Evolutionary conservation across 129 eudicot genomes (phyloP).

Genomic region (Smallanthus sonchifolius): DNA sequence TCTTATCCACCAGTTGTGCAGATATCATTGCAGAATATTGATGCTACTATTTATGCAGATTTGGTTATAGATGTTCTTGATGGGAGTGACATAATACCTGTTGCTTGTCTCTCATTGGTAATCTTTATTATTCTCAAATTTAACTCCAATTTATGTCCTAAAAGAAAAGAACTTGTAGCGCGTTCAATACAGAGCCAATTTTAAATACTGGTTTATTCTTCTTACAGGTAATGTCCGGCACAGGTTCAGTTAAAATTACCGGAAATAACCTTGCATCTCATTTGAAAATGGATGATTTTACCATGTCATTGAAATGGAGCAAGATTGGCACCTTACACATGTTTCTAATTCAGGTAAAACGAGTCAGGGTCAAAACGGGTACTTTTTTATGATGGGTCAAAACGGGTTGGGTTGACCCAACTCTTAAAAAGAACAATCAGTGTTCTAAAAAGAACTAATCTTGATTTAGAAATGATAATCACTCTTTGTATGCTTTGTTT

Average conservation of each 20-base stretch:
- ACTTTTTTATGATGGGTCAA: neutral
- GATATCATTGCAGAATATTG: conserved; percentile 36
- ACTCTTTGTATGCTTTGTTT: neutral
- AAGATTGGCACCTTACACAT: conserved; percentile 55
- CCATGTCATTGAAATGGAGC: conserved; percentile 59
- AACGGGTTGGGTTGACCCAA: neutral
- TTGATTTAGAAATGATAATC: neutral
- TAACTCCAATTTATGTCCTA: neutral
- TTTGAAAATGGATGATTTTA: conserved; percentile 51
- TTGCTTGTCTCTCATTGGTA: conserved; percentile 65
- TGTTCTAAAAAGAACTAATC: neutral
- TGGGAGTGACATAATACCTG: conserved; percentile 39
- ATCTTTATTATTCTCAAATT: conserved; percentile 10
- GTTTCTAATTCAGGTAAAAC: conserved; percentile 53
- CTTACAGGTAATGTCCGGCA: conserved; percentile 42
- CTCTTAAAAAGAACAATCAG: neutral
- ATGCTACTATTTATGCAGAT: conserved; percentile 44
- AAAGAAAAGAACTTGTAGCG: neutral
- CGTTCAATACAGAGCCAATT: neutral
- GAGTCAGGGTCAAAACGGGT: neutral
- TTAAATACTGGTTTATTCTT: conserved; percentile 3
- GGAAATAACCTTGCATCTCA: conserved; percentile 48
- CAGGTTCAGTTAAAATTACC: conserved; percentile 39
- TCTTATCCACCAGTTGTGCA: conserved; percentile 44
- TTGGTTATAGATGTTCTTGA: conserved; percentile 50